Evolutionary conservation across 1,284 basidiomycete species (phyloP).

Genomic region (Papiliotrema nemorosa): DNA sequence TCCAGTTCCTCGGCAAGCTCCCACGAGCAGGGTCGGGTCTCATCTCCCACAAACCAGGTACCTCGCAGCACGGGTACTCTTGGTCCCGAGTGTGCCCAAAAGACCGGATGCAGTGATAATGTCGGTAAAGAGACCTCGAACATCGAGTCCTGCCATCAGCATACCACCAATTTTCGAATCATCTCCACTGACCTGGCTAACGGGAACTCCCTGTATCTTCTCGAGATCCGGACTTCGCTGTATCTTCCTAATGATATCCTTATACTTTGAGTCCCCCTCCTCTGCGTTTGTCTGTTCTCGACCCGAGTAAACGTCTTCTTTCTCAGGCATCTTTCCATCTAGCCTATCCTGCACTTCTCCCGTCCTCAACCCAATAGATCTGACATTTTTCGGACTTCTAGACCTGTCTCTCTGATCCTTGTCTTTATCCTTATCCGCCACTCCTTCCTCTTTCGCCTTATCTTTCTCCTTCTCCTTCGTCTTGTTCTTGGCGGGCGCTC

Average conservation of each 20-base stretch:
- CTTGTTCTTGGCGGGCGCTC: constrained; percentile 4
- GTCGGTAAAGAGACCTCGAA: constrained; percentile 47
- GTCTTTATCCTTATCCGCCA: constrained; percentile 12
- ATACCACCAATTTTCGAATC: neutral
- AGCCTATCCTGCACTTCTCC: constrained; percentile 4
- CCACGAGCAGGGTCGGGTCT: constrained; percentile 51
- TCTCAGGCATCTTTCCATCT: constrained; percentile 6
- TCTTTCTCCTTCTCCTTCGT: constrained; percentile 7
- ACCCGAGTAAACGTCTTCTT: constrained; percentile 16
- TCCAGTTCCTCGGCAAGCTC: constrained; percentile 55
- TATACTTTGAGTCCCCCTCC: constrained; percentile 26
- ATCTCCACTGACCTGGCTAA: constrained; percentile 42
- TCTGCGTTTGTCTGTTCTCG: constrained; percentile 21
- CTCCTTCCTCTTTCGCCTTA: constrained; percentile 14
- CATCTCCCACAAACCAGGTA: constrained; percentile 54
- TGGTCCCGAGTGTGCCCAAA: constrained; percentile 54
- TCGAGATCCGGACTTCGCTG: constrained; percentile 39
- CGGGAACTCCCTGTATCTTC: constrained; percentile 42
- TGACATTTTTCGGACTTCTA: neutral
- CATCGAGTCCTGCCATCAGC: constrained; percentile 44
- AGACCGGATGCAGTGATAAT: constrained; percentile 53
- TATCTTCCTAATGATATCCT: constrained; percentile 27
- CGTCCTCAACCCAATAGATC: neutral
- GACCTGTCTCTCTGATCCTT: neutral
- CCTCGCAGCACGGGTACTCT: constrained; percentile 53